phyloP scores from a whole-genome alignment of 495 filamentous ascomycete genomes.

The Xylaria longipes region DNA sequence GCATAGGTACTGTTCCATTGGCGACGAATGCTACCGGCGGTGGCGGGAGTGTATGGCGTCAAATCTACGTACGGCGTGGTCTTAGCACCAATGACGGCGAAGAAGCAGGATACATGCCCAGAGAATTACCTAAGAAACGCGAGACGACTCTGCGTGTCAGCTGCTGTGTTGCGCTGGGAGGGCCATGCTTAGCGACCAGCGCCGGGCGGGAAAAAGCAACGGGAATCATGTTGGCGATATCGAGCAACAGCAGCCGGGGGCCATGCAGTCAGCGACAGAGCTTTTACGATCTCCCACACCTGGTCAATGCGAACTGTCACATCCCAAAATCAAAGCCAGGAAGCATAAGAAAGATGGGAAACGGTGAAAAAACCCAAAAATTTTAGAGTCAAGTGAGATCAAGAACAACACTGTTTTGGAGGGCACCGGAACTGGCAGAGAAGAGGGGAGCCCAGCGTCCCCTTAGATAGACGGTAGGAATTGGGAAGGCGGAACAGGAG shows the following conservation, averaged over 20 bases:
- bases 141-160: slow-evolving; percentile 34
- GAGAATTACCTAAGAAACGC: slow-evolving; percentile 35
- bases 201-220: slow-evolving; percentile 38
- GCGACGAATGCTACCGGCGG: slow-evolving; percentile 23
- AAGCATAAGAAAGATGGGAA: not conserved
- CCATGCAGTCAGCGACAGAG: slow-evolving; percentile 28
- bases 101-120: slow-evolving; percentile 18
- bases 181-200: slow-evolving; percentile 40
- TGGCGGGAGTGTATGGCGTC: slow-evolving; percentile 25
- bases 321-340: slow-evolving; percentile 9
- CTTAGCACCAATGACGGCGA: slow-evolving; percentile 34
- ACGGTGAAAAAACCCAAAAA: not conserved
- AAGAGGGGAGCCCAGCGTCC: not conserved
- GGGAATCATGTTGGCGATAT: slow-evolving; percentile 35
- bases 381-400: not conserved
- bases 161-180: slow-evolving; percentile 34
- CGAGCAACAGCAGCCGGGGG: slow-evolving; percentile 8
- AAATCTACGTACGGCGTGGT: slow-evolving; percentile 34
- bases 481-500: not conserved
- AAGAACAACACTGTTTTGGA: slow-evolving; percentile 4
- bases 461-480: not conserved
- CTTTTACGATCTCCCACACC: slow-evolving; percentile 26
- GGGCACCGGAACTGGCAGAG: not conserved
- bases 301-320: slow-evolving; percentile 12
- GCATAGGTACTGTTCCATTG: slow-evolving; percentile 40